Base-by-base conservation (phyloP, 495 filamentous ascomycete species). In the Penicillium cosmopolitanum region DNA sequence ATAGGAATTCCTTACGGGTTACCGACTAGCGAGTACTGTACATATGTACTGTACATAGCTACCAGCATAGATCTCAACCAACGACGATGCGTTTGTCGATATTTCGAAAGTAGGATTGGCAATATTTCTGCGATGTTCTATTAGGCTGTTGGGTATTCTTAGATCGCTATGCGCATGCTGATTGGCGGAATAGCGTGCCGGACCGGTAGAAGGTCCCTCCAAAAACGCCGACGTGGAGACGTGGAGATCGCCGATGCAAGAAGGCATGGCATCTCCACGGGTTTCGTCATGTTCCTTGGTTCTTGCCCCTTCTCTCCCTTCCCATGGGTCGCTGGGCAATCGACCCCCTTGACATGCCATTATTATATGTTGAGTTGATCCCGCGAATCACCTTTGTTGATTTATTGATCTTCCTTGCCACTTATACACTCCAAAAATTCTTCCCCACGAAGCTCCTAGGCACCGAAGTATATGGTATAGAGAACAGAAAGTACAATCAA, bases 221-320 rank as follows among this genome's bases (percentile, higher is more conserved):
- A 9, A 44, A 43, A 12, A 13, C 13, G 36, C 42, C 7, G 28
- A 9, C 28, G 28, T 31, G 28, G 28, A 31, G 42, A 44, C 42
- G 42, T 19, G 42, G 42, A 44, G 42, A 44, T 44, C 42, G 42
- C 42, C 42, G 16, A 44, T 44, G 42, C 42, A 44, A 16, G n/a
- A 1, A 19, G 42, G 9, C 42, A 44, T 44, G n/a, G 16, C 1
- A 44, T 44, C 42, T 18, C 42, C 42, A 44, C 42, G 42, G n/a
- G 42, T 44, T 44, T 44, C 42, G 42, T 44, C 42, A 44, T 44
- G 16, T 44, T 44, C 42, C 42, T 44, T 44, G 42, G 40, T 44
- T 44, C 16, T n/a, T 8, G 12, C n/a, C 42, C 42, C n/a, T 44
- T 18, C n/a, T n/a, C 16, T 44, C 16, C 42, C 15, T 16, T 16